phyloP scores from a whole-genome alignment of 345 rosid species.

The Excoecaria cochinchinensis region DNA sequence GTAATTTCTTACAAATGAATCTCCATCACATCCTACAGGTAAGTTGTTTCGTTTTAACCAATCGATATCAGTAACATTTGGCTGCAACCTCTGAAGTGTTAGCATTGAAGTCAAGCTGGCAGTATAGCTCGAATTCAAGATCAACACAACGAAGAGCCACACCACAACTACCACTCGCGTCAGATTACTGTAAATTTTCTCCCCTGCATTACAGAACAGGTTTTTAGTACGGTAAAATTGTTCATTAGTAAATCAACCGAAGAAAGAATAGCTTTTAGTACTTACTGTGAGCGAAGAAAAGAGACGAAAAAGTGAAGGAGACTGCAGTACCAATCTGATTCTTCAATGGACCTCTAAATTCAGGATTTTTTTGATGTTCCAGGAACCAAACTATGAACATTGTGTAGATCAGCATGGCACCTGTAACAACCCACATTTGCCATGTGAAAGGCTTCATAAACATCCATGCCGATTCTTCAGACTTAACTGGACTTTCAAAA shows the following conservation, averaged over 20 bases:
- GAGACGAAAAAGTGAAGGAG: slow-evolving; percentile 51
- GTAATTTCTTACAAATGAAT: slow-evolving; percentile 45
- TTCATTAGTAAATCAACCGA: background rate
- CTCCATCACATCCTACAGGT: slow-evolving; percentile 48
- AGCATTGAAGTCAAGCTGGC: slow-evolving; percentile 59
- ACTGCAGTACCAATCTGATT: slow-evolving; percentile 41
- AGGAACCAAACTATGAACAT: slow-evolving; percentile 48
- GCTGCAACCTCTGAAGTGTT: slow-evolving; percentile 41
- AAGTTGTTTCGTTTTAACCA: slow-evolving; percentile 29
- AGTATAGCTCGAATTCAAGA: slow-evolving; percentile 59
- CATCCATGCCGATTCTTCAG: slow-evolving; percentile 34
- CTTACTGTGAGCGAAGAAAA: slow-evolving; percentile 62
- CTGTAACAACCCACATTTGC: slow-evolving; percentile 50
- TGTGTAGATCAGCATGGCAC: slow-evolving; percentile 39
- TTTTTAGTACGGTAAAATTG: background rate
- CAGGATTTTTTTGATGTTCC: slow-evolving; percentile 40
- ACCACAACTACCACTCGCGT: slow-evolving; percentile 47
- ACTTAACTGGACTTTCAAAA: slow-evolving; percentile 14
- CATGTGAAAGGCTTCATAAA: slow-evolving; percentile 50
- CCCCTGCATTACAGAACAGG: slow-evolving; percentile 33
- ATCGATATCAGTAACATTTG: slow-evolving; percentile 36
- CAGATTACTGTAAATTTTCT: slow-evolving; percentile 36
- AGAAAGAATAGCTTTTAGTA: background rate
- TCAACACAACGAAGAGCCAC: slow-evolving; percentile 61
- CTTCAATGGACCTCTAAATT: slow-evolving; percentile 36